Base-by-base conservation (phyloP, 2,329 filamentous ascomycete genomes). In the Huntiella bhutanensis region DNA sequence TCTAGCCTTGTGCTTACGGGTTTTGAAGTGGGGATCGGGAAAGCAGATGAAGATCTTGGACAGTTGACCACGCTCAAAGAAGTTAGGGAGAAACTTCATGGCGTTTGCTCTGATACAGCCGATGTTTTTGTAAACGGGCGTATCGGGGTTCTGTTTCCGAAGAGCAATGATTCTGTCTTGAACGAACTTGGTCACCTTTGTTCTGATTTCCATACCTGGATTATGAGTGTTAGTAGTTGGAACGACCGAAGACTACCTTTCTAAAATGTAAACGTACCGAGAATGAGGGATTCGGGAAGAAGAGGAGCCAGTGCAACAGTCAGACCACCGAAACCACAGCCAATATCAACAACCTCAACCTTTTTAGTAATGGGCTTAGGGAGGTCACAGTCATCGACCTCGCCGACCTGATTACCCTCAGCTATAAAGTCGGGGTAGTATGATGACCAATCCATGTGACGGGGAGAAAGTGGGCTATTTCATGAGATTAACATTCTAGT, bases 41-140 rank as follows among this genome's bases (percentile, higher is more conserved):
- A 98, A 98, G 67, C 91, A 98, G 55, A 98, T 82, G 62, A 98
- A 98, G 58, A 96, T 83, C 59, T 92, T 92, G 52, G 71, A 74
- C 11, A 98, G 74, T 59, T 95, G 87, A 11, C 65, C 69, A 56
- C 79, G 82, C 46, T 64, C 67, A 68, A 98, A 96, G 69, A 95
- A 94, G 59, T 98, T 96, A 51, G 92, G 88, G n/a, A 98, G 68
- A 62, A 96, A 98, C 61, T 98, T 98, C 91, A 98, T 98, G 4
- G 85, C 84, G 65, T 98, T 98, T 53, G 84, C 83, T 51, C 91
- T 80, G 41, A 98, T 68, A 58, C 85, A 92, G 33, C 82, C 78
- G 46, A 88, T 80, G 60, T 98, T 98, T 58, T 92, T 80, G 60
- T 85, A 96, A 41, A 66, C 61, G 43, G 63, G 61, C 22, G 59